A percentile compares a stretch with the other conserved stretches of the same genome.
phyloP scores from a whole-genome alignment of 108 stramenopile species.

The Cyclotella baltica region DNA sequence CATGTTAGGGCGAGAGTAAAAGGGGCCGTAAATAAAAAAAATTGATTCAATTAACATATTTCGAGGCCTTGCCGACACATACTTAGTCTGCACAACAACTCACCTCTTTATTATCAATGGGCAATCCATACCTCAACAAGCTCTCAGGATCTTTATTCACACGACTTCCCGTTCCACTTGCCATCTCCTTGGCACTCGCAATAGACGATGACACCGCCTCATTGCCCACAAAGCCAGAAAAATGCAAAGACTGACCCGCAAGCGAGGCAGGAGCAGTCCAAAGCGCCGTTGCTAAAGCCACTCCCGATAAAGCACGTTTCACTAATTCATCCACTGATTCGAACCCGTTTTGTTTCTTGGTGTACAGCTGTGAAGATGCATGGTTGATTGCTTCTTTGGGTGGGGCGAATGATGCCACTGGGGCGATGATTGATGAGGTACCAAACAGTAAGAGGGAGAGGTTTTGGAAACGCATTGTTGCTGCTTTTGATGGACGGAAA shows the following conservation, averaged over 20 bases:
- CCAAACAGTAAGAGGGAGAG: slow-evolving; percentile 16
- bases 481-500: not conserved
- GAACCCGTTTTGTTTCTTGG: not conserved
- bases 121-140: slow-evolving; percentile 88
- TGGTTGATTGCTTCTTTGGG: not conserved
- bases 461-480: slow-evolving; percentile 25
- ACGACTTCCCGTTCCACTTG: slow-evolving; percentile 83
- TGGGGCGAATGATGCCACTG: slow-evolving; percentile 15
- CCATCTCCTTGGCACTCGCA: slow-evolving; percentile 87
- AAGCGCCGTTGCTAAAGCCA: slow-evolving; percentile 41
- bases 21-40: no score
- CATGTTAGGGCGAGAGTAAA: no score
- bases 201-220: slow-evolving; percentile 33
- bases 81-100: no score
- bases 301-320: slow-evolving; percentile 40
- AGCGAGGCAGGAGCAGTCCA: slow-evolving; percentile 57
- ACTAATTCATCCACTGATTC: slow-evolving; percentile 9
- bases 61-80: no score
- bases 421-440: not conserved
- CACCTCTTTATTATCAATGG: slow-evolving; percentile 89
- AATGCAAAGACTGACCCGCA: slow-evolving; percentile 17
- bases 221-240: slow-evolving; percentile 4
- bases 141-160: slow-evolving; percentile 95
- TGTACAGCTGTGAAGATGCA: not conserved
- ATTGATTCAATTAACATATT: no score